Conservation (phyloP, 208 protist genomes). For the Trypanosoma melophagium region DNA sequence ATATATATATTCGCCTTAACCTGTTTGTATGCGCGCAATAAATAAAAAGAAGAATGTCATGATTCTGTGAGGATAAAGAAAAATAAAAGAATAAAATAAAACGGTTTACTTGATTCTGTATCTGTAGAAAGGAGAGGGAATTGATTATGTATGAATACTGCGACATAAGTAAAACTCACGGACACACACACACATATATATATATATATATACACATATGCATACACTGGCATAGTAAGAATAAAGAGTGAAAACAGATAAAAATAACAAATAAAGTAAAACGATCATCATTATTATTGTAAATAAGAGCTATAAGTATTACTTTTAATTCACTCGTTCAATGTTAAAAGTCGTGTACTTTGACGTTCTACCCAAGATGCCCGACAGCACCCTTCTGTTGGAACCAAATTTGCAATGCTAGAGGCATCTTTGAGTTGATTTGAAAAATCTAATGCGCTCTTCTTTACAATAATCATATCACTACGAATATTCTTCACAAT, state of each 20-base stretch:
- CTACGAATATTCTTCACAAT: conserved; percentile 71
- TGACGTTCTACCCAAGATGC: conserved; percentile 20
- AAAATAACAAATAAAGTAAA: conserved; percentile 1
- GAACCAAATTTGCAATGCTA: conserved; percentile 12
- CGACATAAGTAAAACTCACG: too few species aligned
- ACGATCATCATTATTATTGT: too few species aligned
- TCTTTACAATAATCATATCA: conserved; percentile 79
- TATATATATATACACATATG: conserved; percentile 12
- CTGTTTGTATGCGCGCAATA: too few species aligned
- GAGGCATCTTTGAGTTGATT: conserved; percentile 29
- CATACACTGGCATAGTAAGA: conserved; percentile 13
- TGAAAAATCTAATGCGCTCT: conserved; percentile 72
- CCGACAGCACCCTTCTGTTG: conserved; percentile 5
- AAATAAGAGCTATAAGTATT: too few species aligned
- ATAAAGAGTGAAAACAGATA: conserved; percentile 16
- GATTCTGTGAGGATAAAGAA: too few species aligned
- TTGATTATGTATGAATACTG: too few species aligned
- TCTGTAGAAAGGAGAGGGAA: too few species aligned
- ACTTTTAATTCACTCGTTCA: conserved; percentile 23
- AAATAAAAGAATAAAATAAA: too few species aligned
- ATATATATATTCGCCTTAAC: conserved; percentile 58
- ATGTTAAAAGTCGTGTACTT: conserved; percentile 10
- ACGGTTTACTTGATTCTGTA: too few species aligned
- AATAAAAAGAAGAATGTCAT: too few species aligned
- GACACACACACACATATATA: not conserved